These are phyloP conservation scores for Teratosphaeria gauchensis DNA, from an alignment of 2,329 filamentous ascomycete species.

Conservation along the genomic window DNA sequence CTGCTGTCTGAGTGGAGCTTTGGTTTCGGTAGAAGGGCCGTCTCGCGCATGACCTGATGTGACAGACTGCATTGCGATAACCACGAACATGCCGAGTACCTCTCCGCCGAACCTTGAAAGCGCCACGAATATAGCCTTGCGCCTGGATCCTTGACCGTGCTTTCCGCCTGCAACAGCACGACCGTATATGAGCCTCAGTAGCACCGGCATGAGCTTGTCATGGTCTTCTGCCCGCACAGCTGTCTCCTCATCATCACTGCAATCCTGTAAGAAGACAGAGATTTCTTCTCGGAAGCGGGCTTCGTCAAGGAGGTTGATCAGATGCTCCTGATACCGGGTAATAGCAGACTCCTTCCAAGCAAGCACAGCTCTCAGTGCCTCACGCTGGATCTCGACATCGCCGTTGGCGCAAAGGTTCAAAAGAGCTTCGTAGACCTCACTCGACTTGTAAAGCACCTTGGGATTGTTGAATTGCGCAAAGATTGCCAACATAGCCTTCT, in stretches of 20 bases:
- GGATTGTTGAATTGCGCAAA: constrained; percentile 84
- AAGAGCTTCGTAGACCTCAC: constrained; percentile 66
- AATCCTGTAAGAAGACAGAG: constrained; percentile 59
- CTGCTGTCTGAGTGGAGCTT: constrained; percentile 55
- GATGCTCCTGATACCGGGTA: constrained; percentile 69
- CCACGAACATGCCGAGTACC: constrained; percentile 71
- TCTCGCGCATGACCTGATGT: background rate
- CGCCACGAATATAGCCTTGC: constrained; percentile 64
- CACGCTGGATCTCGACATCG: constrained; percentile 79
- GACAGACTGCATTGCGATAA: constrained; percentile 59
- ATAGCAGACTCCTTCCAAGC: constrained; percentile 79
- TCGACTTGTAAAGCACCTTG: constrained; percentile 66
- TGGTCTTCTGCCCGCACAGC: constrained; percentile 62
- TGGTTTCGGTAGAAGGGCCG: background rate
- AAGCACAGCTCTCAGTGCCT: constrained; percentile 72
- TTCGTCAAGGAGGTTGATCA: constrained; percentile 82
- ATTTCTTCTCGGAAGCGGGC: constrained; percentile 87
- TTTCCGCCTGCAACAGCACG: constrained; percentile 73
- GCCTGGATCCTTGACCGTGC: constrained; percentile 69
- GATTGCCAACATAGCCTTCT: constrained; percentile 70
- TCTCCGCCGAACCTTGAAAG: constrained; percentile 65
- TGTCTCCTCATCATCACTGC: constrained; percentile 47
- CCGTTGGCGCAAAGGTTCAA: constrained; percentile 73
- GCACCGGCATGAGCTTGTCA: constrained; percentile 66
- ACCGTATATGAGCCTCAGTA: constrained; percentile 81